Evolutionary conservation across 768 basidiomycete species (phyloP).

Genomic region (Boletus tylopilopsis): DNA sequence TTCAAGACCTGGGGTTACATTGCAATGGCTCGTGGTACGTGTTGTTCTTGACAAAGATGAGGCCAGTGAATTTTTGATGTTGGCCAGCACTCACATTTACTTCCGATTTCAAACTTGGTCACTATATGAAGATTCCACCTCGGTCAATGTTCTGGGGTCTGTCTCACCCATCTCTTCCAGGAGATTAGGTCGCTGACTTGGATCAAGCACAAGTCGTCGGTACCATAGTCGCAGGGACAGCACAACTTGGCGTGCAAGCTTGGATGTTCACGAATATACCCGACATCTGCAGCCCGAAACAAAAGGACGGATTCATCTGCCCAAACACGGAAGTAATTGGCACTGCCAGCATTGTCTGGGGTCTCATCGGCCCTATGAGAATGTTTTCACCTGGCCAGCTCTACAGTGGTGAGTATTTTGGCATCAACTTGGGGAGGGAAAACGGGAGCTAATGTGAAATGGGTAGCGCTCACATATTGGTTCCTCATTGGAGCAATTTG

Average conservation of each 20-base stretch:
- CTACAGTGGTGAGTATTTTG: constrained; percentile 41
- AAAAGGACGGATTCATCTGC: constrained; percentile 59
- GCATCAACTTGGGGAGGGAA: not conserved
- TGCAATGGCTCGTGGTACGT: constrained; percentile 46
- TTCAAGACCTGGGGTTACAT: constrained; percentile 73
- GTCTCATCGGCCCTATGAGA: constrained; percentile 74
- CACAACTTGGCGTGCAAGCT: constrained; percentile 61
- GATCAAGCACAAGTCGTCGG: constrained; percentile 53
- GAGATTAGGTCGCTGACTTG: not conserved
- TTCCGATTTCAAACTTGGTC: constrained; percentile 72
- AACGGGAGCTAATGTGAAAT: not conserved
- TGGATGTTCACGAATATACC: constrained; percentile 53
- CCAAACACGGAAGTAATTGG: constrained; percentile 70
- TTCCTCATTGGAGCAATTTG: constrained; percentile 72
- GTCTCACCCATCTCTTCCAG: not conserved
- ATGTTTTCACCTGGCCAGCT: constrained; percentile 65
- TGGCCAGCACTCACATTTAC: constrained; percentile 54
- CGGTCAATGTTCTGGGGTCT: constrained; percentile 61
- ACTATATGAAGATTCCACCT: constrained; percentile 69
- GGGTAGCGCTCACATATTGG: constrained; percentile 53
- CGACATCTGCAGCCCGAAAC: constrained; percentile 29
- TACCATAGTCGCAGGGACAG: constrained; percentile 57
- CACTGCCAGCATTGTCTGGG: constrained; percentile 77
- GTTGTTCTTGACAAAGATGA: not conserved
- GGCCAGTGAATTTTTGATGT: not conserved